Percentiles rank a stretch among this genome's conserved stretches.
These are phyloP conservation scores for Leccinum longicurvipes DNA, from an alignment of 768 basidiomycete species.

Conservation along the genomic window DNA sequence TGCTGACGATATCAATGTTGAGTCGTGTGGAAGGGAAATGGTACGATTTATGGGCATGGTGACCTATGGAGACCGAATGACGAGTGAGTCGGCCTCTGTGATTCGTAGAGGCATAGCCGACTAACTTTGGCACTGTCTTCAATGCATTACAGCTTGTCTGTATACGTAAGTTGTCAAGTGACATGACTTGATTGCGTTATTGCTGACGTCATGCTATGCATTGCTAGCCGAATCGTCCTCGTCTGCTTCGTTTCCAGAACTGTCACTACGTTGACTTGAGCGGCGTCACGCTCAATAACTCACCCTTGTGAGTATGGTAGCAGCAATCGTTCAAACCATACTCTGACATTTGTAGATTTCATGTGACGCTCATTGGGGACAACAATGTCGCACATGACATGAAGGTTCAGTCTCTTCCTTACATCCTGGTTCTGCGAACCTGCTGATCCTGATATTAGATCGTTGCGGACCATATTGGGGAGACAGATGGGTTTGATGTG, in stretches of 20 bases:
- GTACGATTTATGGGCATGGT: slow-evolving; percentile 8
- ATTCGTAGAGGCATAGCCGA: neutral
- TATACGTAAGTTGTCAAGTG: neutral
- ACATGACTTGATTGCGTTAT: neutral
- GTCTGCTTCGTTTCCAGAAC: slow-evolving; percentile 2
- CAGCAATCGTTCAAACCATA: neutral
- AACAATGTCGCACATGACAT: slow-evolving; percentile 10
- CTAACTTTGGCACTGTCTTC: neutral
- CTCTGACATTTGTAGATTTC: slow-evolving; percentile 6
- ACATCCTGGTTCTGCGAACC: neutral
- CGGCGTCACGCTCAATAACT: slow-evolving; percentile 14
- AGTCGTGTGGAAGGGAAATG: slow-evolving; percentile 5
- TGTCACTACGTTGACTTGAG: slow-evolving; percentile 8
- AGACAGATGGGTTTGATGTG: slow-evolving; percentile 13
- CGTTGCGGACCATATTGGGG: slow-evolving; percentile 13
- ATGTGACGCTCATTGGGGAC: slow-evolving; percentile 8
- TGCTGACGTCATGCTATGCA: neutral
- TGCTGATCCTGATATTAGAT: neutral
- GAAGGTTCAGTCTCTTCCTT: neutral
- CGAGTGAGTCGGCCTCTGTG: neutral
- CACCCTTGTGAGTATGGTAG: slow-evolving; percentile 4
- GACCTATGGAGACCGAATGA: neutral
- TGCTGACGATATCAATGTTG: neutral
- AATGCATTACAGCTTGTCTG: neutral
- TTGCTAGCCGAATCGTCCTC: slow-evolving; percentile 4